Evolutionary conservation across 1,284 basidiomycete genomes (phyloP).

Genomic region (Stygiomarasmius scandens): DNA sequence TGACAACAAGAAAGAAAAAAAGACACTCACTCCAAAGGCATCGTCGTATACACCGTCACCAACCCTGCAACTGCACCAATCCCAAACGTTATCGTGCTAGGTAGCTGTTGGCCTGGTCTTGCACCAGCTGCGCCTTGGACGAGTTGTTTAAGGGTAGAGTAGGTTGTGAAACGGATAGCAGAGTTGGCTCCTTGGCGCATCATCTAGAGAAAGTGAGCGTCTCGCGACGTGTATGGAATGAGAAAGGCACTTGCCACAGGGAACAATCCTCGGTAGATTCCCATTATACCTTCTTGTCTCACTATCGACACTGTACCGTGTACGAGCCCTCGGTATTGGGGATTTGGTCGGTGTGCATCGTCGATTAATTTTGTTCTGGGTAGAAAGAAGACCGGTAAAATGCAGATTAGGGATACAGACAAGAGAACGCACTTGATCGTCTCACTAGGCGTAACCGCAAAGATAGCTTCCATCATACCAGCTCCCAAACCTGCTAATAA

Average conservation of each 20-base stretch:
- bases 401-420: slow-evolving; percentile 25
- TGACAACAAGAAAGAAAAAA: not conserved
- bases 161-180: slow-evolving; percentile 95
- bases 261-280: slow-evolving; percentile 91
- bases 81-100: slow-evolving; percentile 88
- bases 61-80: slow-evolving; percentile 94
- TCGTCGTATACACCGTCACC: slow-evolving; percentile 93
- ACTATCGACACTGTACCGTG: slow-evolving; percentile 88
- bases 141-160: slow-evolving; percentile 90
- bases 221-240: not conserved
- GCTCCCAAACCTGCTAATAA: slow-evolving; percentile 91
- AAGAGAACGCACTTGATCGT: slow-evolving; percentile 85
- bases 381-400: not conserved
- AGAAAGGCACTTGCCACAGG: slow-evolving; percentile 73
- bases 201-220: slow-evolving; percentile 57
- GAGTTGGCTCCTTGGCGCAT: slow-evolving; percentile 98
- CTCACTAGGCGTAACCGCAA: slow-evolving; percentile 96
- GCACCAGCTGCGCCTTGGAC: slow-evolving; percentile 74
- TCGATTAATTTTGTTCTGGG: slow-evolving; percentile 97
- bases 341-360: slow-evolving; percentile 84
- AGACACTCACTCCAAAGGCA: slow-evolving; percentile 86
- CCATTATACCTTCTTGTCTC: slow-evolving; percentile 77
- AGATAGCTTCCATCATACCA: slow-evolving; percentile 91
- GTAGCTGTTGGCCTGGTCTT: slow-evolving; percentile 83
- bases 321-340: slow-evolving; percentile 86